Conservation (phyloP, 129 eudicot genomes). For the Mikania micrantha region DNA sequence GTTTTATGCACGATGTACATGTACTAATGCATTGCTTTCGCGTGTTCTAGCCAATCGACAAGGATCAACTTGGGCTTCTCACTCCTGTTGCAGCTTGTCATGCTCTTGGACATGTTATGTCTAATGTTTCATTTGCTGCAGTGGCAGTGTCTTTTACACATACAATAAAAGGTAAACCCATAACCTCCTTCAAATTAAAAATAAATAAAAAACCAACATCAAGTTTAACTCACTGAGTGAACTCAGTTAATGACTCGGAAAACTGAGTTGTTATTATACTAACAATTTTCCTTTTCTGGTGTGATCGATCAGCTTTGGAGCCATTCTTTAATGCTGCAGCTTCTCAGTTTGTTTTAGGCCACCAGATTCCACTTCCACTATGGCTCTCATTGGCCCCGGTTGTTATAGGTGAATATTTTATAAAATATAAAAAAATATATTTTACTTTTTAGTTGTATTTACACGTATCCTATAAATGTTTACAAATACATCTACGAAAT, state of each 20-base stretch:
- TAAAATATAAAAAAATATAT: too few relatives aligned
- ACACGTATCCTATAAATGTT: too few relatives aligned
- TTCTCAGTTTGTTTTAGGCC: constrained; percentile 62
- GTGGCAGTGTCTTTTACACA: constrained; percentile 70
- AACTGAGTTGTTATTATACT: background rate
- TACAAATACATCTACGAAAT: too few relatives aligned
- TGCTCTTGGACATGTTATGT: constrained; percentile 63
- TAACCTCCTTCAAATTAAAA: background rate
- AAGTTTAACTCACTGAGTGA: constrained; percentile 3
- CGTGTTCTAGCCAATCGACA: constrained; percentile 36
- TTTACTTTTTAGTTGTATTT: too few relatives aligned
- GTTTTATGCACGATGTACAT: background rate
- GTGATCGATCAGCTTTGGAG: constrained; percentile 51
- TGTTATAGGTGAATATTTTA: constrained; percentile 35
- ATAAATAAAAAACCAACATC: too few relatives aligned
- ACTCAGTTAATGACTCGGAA: background rate
- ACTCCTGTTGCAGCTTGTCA: constrained; percentile 63
- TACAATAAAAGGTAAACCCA: constrained; percentile 45
- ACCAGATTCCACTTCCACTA: constrained; percentile 47
- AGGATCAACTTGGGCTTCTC: constrained; percentile 41
- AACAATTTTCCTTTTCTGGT: background rate
- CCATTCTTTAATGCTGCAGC: constrained; percentile 69
- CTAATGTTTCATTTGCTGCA: constrained; percentile 65
- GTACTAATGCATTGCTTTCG: background rate
- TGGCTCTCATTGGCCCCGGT: constrained; percentile 68